phyloP scores from a whole-genome alignment of 1,284 basidiomycete species.

The Mixia osmundae region DNA sequence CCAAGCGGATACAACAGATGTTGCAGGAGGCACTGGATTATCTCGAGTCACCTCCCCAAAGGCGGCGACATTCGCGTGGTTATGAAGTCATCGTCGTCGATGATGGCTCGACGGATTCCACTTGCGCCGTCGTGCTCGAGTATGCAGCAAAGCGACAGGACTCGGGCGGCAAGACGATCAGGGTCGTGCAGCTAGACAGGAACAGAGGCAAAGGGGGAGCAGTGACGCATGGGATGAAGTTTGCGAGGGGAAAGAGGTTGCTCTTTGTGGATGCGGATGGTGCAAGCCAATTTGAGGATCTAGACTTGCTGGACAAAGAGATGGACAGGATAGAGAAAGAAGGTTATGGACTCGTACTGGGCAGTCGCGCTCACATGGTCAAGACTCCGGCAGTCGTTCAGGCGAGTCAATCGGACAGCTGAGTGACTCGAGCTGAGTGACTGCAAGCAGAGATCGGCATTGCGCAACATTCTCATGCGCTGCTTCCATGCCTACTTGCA shows the following conservation, averaged over 20 bases:
- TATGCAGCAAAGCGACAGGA: constrained; percentile 34
- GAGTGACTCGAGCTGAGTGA: background rate
- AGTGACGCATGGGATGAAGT: constrained; percentile 50
- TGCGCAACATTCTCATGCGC: constrained; percentile 82
- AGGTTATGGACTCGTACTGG: constrained; percentile 44
- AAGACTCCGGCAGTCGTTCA: constrained; percentile 82
- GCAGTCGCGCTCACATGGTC: constrained; percentile 74
- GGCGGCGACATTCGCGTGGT: constrained; percentile 4
- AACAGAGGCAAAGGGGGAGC: constrained; percentile 84
- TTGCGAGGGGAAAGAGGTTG: constrained; percentile 48
- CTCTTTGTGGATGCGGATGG: constrained; percentile 87
- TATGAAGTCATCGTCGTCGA: constrained; percentile 71
- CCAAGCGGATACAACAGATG: constrained; percentile 52
- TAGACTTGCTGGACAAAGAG: constrained; percentile 43
- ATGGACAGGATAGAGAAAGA: constrained; percentile 38
- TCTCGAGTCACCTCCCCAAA: constrained; percentile 29
- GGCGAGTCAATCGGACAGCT: constrained; percentile 26
- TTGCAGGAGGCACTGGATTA: constrained; percentile 38
- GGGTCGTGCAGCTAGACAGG: constrained; percentile 47
- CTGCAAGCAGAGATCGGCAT: constrained; percentile 40
- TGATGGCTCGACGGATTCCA: constrained; percentile 62
- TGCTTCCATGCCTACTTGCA: constrained; percentile 60
- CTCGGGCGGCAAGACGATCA: constrained; percentile 25
- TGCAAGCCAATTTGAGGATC: constrained; percentile 59
- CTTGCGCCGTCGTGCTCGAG: constrained; percentile 37